Base-by-base conservation (phyloP, 345 rosid species). In the Citrus hindsii region DNA sequence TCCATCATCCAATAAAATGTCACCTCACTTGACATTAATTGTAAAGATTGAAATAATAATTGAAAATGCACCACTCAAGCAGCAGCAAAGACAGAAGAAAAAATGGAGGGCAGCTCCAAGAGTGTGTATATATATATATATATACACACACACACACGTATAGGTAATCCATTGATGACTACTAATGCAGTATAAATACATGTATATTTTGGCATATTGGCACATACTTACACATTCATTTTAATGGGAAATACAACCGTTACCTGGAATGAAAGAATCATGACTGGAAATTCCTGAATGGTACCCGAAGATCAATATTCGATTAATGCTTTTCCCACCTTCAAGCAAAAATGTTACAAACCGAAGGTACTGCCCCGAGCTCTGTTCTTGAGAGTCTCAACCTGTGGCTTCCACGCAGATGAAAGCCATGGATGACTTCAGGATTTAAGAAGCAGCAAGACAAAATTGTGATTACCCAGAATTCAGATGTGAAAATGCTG, bases 141-240 rank as follows among this genome's bases (percentile, higher is more conserved):
- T 32, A 32, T 7, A 37, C 0, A 37, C 2, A 14, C n/a, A n/a
- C n/a, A n/a, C 37, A 10, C 4, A 42, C 14, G 2, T 10, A 42
- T 12, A 67, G 46, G 56, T 61, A 69, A 75, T 85, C 82, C 80
- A 80, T 76, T 80, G 79, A 77, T 63, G 67, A 77, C 40, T 69
- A 55, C 69, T 40, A 71, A 56, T 76, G 81, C 70, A 67, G 80
- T 74, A 80, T 74, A 82, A 78, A 83, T n/a, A 76, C 38, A 37
- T 69, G 51, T 46, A 46, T 12, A 46, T 13, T 46, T 58, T 60
- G 53, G 30, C 65, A 32, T 30, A 82, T 74, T 18, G 61, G 32
- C 12, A 37, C 32, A 24, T 69, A 51, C 16, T 70, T 83, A 83
- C 86, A 83, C 86, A 83, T 76, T n/a, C 76, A 77, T 81, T 76